Percentiles rank a stretch among this genome's conserved stretches.
Evolutionary conservation across 768 basidiomycete genomes (phyloP).

Genomic region (Leccinellum rugosiceps): DNA sequence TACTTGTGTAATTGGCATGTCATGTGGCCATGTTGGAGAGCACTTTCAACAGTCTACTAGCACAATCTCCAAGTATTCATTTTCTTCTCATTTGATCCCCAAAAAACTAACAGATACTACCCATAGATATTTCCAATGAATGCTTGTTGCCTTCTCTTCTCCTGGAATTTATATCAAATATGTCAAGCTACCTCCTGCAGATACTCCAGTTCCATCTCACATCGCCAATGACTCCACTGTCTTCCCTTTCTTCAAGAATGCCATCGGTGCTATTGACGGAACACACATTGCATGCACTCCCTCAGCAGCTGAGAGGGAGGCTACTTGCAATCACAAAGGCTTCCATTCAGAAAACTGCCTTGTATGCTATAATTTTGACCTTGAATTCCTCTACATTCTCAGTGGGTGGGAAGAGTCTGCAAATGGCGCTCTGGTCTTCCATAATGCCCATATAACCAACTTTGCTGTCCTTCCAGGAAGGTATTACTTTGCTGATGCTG

Average conservation of each 20-base stretch:
- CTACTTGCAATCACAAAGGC: neutral
- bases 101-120: neutral
- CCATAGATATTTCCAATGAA: neutral
- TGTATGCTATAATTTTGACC: neutral
- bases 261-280: neutral
- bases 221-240: neutral
- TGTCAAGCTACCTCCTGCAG: neutral
- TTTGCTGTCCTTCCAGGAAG: neutral
- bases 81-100: neutral
- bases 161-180: neutral
- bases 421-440: neutral
- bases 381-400: neutral
- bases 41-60: neutral
- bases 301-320: neutral
- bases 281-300: neutral
- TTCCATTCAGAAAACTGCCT: neutral
- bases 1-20: neutral
- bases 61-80: neutral
- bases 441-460: neutral
- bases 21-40: neutral
- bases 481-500: neutral
- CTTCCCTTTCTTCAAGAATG: neutral
- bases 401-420: neutral
- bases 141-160: neutral
- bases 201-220: neutral